Conservation (phyloP, 2,329 filamentous ascomycete species). For the Aaosphaeria arxii region DNA sequence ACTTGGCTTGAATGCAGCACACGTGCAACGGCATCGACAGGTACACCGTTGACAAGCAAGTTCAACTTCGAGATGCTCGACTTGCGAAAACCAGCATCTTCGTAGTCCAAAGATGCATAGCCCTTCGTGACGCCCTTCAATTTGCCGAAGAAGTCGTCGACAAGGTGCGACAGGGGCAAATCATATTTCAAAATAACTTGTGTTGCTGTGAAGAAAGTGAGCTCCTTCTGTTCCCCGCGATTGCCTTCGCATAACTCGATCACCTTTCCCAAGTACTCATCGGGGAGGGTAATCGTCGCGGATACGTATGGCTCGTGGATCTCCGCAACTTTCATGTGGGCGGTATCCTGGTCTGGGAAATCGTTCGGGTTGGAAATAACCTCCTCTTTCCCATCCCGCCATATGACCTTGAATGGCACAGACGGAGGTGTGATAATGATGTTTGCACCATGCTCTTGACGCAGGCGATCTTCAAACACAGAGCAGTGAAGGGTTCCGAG, state of each 20-base stretch:
- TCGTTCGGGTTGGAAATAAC: slow-evolving; percentile 82
- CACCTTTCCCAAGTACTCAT: slow-evolving; percentile 89
- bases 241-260: slow-evolving; percentile 93
- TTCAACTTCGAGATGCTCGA: slow-evolving; percentile 86
- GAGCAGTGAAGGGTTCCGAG: slow-evolving; percentile 96
- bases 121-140: slow-evolving; percentile 91
- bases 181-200: slow-evolving; percentile 96
- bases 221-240: slow-evolving; percentile 78
- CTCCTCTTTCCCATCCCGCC: slow-evolving; percentile 71
- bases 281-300: slow-evolving; percentile 84
- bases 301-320: slow-evolving; percentile 73
- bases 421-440: slow-evolving; percentile 97
- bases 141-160: slow-evolving; percentile 97
- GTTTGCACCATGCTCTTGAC: slow-evolving; percentile 89
- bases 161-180: slow-evolving; percentile 81
- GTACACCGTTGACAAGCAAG: slow-evolving; percentile 85
- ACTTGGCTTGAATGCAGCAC: slow-evolving; percentile 82
- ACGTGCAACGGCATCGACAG: slow-evolving; percentile 91
- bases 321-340: slow-evolving; percentile 54
- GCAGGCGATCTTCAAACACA: slow-evolving; percentile 94
- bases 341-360: slow-evolving; percentile 73
- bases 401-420: slow-evolving; percentile 85
- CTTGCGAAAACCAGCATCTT: slow-evolving; percentile 83
- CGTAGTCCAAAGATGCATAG: slow-evolving; percentile 94
- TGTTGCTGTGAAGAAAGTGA: slow-evolving; percentile 86